Base-by-base conservation (phyloP, 2,329 filamentous ascomycete species). In the Neonectria neomacrospora region DNA sequence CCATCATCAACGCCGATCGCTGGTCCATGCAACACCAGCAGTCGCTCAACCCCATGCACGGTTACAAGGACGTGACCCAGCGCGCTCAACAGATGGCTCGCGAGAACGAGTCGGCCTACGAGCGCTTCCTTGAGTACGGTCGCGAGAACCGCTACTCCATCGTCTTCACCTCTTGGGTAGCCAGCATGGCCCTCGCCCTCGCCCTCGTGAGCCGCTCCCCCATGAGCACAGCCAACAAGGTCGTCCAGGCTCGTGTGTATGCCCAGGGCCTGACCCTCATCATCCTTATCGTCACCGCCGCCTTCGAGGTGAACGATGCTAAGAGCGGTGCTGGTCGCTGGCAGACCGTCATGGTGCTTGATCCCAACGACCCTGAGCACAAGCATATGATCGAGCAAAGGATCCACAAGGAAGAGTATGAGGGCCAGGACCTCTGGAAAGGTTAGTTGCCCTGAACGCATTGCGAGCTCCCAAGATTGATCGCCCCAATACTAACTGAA, bases 181-280 rank as follows among this genome's bases (percentile, higher is more conserved):
- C 90, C 41, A 89, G 89, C 72, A 95, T 97, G 89, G 88, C 85
- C 63, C 79, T 90, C 44, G 90, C 92, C 5, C 86, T 96, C 69
- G 88, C 84, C 58, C 77, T 96, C 30, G 93, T 97, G 67, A 88
- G 91, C 74, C 88, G 93, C 67, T 93, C 93, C 77, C 89, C 87
- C 68, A 84, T 97, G 50, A 88, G 86, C 53, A 90, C 88, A 2
- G 82, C 86, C 64, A 94, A 97, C 84, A 97, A 97, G 85, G 82
- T 97, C 22, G 94, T 97, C 16, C 94, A 97, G 85, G 94, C 94
- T 23, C 90, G 94, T 86, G 91, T 97, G 68, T 97, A 97, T 80
- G 94, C 94, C 3, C 94, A 97, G 82, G 93, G 92, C 6, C 82
- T 97, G 72, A 97, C 94, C 5, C 83, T 97, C 50, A 91, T 90